A percentile compares a stretch with the other conserved stretches of the same genome.
Conservation (phyloP, 2,329 filamentous ascomycete genomes). For the Penicillium sp. region DNA sequence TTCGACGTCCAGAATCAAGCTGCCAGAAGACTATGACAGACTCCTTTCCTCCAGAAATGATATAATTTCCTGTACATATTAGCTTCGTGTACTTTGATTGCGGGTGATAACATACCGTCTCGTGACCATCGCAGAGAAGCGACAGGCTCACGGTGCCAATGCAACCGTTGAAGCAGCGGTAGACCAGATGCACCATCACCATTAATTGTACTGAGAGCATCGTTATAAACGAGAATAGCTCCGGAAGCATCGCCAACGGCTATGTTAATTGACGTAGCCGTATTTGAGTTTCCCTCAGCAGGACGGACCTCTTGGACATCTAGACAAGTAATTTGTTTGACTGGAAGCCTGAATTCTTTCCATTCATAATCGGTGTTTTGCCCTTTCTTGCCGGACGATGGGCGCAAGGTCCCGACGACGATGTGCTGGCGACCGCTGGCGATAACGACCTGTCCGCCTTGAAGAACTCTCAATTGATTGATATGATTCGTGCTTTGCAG, state of each 20-base stretch:
- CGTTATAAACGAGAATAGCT: slow-evolving; percentile 75
- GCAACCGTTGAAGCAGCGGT: slow-evolving; percentile 61
- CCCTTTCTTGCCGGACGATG: slow-evolving; percentile 30
- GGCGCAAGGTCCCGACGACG: slow-evolving; percentile 53
- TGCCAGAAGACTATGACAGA: slow-evolving; percentile 91
- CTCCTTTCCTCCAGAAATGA: slow-evolving; percentile 89
- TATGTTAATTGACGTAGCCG: slow-evolving; percentile 59
- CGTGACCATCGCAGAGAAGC: slow-evolving; percentile 84
- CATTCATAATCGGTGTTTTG: slow-evolving; percentile 47
- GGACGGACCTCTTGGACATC: slow-evolving; percentile 54
- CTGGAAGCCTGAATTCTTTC: slow-evolving; percentile 53
- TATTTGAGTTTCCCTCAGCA: slow-evolving; percentile 3
- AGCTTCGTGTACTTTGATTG: background rate
- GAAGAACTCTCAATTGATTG: slow-evolving; percentile 26
- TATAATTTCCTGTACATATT: slow-evolving; percentile 68
- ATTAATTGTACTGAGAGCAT: slow-evolving; percentile 59
- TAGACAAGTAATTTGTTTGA: slow-evolving; percentile 60
- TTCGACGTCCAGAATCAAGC: slow-evolving; percentile 75
- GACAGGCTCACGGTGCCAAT: slow-evolving; percentile 88
- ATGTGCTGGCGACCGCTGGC: slow-evolving; percentile 44
- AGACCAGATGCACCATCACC: slow-evolving; percentile 39
- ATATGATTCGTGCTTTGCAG: slow-evolving; percentile 29
- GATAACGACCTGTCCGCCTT: slow-evolving; percentile 32
- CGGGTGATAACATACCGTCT: slow-evolving; percentile 60
- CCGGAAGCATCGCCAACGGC: slow-evolving; percentile 74